Evolutionary conservation across 441 rosid species (phyloP), one percentile per base, ranked within the genome.

Genomic region (Mallotus repandus): DNA sequence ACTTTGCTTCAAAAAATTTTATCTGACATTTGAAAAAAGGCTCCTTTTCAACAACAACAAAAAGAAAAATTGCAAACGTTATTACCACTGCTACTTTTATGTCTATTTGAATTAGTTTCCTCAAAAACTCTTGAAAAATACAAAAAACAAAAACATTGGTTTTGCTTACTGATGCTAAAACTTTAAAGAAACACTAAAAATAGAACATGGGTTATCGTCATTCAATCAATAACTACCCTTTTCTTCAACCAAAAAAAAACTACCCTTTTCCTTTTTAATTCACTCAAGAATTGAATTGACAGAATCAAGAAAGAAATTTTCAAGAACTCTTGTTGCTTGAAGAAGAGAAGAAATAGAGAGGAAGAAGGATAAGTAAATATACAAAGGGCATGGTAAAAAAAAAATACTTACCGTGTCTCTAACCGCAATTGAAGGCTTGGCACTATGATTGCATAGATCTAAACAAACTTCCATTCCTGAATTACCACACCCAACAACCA

Each of bases 391-490:
- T 35, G 41, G 41, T 35, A 35, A 29, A 14, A 18, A 61, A 50
- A 59, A 58, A 58, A 8, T 48, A 74, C 92, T 84, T 65, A 94
- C 98, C 82, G 93, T 67, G 68, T 89, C 88, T 71, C 98, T 85
- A 70, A 94, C 96, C 55, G 85, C 92, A 19, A 91, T 84, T 32
- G 92, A 84, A 49, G 98, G 96, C 53, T 65, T 80, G 59, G 95
- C 91, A 69, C 73, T 77, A 75, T 76, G 81, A 82, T 90, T 84
- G 86, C 92, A 90, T 69, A 94, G 96, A 80, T 94, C 98, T 84
- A 94, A 85, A 70, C 87, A 84, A 59, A 94, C 94, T 81, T 94
- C 97, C 98, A 94, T 91, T 43, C 98, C 98, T 0, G 97, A 94
- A 83, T 94, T 94, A 25, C 97, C 97, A 81, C 96, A 91, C 1